A percentile compares a stretch with the other conserved stretches of the same genome.
These are phyloP conservation scores for Sordariomycetes sp. DNA, from an alignment of 2,329 filamentous ascomycete genomes.

Conservation along the genomic window DNA sequence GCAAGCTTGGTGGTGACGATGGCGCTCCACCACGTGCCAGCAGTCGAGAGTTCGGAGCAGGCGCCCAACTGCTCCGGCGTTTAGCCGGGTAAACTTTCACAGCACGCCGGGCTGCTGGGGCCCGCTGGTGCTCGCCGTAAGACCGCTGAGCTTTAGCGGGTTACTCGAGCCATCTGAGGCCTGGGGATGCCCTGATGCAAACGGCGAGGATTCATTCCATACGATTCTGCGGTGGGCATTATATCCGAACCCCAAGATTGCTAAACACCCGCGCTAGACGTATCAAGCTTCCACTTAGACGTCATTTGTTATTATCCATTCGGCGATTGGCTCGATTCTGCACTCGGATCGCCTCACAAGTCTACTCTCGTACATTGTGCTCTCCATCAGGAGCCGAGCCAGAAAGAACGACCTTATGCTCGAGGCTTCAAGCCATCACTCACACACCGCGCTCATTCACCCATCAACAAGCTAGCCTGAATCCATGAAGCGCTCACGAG, in stretches of 20 bases:
- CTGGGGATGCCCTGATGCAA: background rate
- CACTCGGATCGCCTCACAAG: no score
- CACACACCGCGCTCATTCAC: background rate
- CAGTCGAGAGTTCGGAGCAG: background rate
- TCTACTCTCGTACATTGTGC: no score
- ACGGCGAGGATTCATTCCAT: no score
- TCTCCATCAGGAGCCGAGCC: no score
- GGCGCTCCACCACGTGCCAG: background rate
- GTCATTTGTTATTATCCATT: no score
- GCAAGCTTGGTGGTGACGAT: background rate
- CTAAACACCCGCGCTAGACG: no score
- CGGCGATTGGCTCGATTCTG: no score
- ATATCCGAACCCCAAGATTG: no score
- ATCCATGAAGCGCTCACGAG: constrained; percentile 51
- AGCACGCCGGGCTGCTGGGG: background rate
- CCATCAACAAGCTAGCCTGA: constrained; percentile 3
- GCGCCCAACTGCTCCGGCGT: background rate
- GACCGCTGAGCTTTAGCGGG: background rate
- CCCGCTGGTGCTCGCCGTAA: background rate
- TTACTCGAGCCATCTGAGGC: background rate
- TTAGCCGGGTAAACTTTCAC: background rate
- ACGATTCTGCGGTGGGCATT: no score
- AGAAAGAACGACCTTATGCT: no score
- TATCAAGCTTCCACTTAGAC: no score
- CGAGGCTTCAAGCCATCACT: background rate